A percentile compares a stretch with the other conserved stretches of the same genome.
These are phyloP conservation scores for Irpex sp. DNA, from an alignment of 1,284 basidiomycete genomes.

Conservation along the genomic window DNA sequence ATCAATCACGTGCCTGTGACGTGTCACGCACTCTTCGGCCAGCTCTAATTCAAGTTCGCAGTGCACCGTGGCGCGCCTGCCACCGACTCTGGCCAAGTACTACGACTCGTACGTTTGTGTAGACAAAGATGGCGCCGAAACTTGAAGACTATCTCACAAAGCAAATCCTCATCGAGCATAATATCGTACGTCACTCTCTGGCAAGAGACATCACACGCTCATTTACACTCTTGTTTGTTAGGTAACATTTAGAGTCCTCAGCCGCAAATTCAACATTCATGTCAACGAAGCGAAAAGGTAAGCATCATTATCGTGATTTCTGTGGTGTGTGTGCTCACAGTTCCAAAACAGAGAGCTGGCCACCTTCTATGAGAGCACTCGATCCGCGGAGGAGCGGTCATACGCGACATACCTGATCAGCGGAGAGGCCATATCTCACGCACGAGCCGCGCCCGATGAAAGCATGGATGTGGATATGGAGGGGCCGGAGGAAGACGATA, in stretches of 20 bases:
- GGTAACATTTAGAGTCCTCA: conserved; percentile 68
- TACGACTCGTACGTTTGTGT: not conserved
- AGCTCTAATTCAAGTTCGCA: no score
- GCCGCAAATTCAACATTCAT: conserved; percentile 62
- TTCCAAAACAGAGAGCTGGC: conserved; percentile 52
- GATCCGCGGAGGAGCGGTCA: conserved; percentile 36
- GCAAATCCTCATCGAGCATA: conserved; percentile 57
- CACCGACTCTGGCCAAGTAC: not conserved
- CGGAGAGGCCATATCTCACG: conserved; percentile 38
- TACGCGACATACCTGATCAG: conserved; percentile 67
- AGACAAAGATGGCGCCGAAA: conserved; percentile 38
- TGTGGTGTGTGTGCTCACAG: not conserved
- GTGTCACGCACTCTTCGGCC: no score
- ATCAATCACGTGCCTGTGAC: no score
- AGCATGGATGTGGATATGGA: conserved; percentile 40
- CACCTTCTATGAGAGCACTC: conserved; percentile 43
- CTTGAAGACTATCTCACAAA: conserved; percentile 59
- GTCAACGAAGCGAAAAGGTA: conserved; percentile 75
- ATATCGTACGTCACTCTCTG: conserved; percentile 44
- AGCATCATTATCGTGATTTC: conserved; percentile 16
- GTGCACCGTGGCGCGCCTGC: not conserved
- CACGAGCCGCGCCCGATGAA: conserved; percentile 2
- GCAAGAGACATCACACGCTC: not conserved
- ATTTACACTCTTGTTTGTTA: not conserved
- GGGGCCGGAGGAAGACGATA: conserved; percentile 17